These are phyloP conservation scores for Theobroma grandiflorum DNA, from an alignment of 441 rosid genomes.

Conservation along the genomic window DNA sequence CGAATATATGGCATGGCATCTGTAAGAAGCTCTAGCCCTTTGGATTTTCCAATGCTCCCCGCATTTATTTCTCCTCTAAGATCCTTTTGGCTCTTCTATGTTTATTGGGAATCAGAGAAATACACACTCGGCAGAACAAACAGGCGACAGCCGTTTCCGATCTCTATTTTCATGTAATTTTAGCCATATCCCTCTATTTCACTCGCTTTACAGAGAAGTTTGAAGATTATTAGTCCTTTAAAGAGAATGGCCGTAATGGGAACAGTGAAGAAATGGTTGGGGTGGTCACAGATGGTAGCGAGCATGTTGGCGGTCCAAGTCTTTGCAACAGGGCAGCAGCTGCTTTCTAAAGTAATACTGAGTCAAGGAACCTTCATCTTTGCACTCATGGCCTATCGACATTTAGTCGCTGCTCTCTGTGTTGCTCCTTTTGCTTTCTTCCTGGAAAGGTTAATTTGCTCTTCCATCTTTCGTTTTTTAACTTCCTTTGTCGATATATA, in stretches of 20 bases:
- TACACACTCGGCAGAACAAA: neutral
- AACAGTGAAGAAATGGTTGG: constrained; percentile 18
- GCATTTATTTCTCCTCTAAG: constrained; percentile 10
- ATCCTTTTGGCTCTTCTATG: neutral
- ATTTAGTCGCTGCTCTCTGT: constrained; percentile 50
- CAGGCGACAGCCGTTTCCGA: neutral
- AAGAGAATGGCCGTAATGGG: neutral
- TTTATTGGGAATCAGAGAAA: neutral
- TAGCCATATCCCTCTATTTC: neutral
- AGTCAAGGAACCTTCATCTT: constrained; percentile 48
- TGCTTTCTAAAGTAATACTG: constrained; percentile 49
- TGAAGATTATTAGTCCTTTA: no score
- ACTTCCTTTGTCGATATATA: neutral
- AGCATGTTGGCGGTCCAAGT: constrained; percentile 54
- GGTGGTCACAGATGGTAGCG: constrained; percentile 26
- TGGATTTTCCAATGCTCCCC: neutral
- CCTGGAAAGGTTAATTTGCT: constrained; percentile 42
- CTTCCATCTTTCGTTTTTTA: neutral
- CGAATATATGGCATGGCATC: constrained; percentile 21
- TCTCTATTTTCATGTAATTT: neutral
- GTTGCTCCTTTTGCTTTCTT: constrained; percentile 51
- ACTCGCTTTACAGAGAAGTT: neutral
- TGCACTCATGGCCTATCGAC: constrained; percentile 52
- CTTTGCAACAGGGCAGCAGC: constrained; percentile 47
- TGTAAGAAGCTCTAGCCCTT: neutral